phyloP scores from a whole-genome alignment of 805 yeast species.

The Sugiyamaella americana region DNA sequence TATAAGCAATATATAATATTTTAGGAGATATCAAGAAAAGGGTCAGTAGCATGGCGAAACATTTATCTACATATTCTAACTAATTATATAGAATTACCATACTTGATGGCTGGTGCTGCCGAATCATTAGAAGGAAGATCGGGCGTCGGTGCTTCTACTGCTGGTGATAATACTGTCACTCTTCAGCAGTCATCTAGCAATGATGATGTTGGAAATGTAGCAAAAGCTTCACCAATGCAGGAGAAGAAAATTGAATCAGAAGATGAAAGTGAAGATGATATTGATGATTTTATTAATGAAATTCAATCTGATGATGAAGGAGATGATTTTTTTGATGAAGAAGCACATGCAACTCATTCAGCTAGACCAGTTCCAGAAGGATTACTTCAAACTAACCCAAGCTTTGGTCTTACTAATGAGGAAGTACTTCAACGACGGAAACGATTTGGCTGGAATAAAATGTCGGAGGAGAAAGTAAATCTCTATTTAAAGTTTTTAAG shows the following conservation, averaged over 20 bases:
- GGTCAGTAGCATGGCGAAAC: too few relatives aligned
- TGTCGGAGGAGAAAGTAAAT: conserved; percentile 81
- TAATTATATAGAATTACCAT: too few relatives aligned
- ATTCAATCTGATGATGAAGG: conserved; percentile 60
- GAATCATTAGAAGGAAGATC: too few relatives aligned
- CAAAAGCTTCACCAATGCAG: not conserved
- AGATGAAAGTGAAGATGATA: conserved; percentile 45
- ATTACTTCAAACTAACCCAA: conserved; percentile 73
- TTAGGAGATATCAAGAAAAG: too few relatives aligned
- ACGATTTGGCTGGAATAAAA: conserved; percentile 85
- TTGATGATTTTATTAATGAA: conserved; percentile 52
- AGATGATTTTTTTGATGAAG: conserved; percentile 30
- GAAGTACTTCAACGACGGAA: conserved; percentile 80
- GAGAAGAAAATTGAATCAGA: not conserved
- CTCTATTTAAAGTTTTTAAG: conserved; percentile 68
- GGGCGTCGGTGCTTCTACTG: too few relatives aligned
- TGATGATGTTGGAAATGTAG: conserved; percentile 52
- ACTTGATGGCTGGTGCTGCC: too few relatives aligned
- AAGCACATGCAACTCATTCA: conserved; percentile 44
- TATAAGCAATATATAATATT: too few relatives aligned
- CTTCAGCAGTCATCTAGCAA: too few relatives aligned
- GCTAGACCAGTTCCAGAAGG: conserved; percentile 83
- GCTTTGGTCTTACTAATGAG: conserved; percentile 66
- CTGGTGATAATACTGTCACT: too few relatives aligned
- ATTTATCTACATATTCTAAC: too few relatives aligned